A percentile compares a stretch with the other conserved stretches of the same genome.
These are phyloP conservation scores for Lentinula edodes DNA, from an alignment of 768 basidiomycete species.

Conservation along the genomic window DNA sequence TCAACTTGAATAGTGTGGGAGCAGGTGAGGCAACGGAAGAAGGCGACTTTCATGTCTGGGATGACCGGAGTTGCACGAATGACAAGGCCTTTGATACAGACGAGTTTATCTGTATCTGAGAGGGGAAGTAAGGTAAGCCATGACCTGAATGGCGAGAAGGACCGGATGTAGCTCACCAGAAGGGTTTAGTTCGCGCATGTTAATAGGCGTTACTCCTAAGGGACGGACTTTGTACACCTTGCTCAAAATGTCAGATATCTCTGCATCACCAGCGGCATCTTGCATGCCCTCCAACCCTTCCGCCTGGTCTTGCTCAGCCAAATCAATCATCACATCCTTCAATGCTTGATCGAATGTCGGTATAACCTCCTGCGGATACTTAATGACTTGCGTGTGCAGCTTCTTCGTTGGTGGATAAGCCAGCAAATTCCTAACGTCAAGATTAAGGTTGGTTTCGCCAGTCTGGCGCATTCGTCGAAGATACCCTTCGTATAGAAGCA, in stretches of 20 bases:
- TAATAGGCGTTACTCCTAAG: slow-evolving; percentile 75
- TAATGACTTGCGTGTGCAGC: slow-evolving; percentile 75
- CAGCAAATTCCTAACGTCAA: slow-evolving; percentile 81
- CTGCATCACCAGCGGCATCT: slow-evolving; percentile 72
- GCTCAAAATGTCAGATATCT: slow-evolving; percentile 83
- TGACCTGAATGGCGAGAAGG: neutral
- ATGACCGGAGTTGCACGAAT: slow-evolving; percentile 97
- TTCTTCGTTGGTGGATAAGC: slow-evolving; percentile 84
- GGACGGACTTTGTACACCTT: slow-evolving; percentile 92
- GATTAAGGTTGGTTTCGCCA: slow-evolving; percentile 88
- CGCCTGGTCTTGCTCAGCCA: slow-evolving; percentile 77
- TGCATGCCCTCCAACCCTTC: slow-evolving; percentile 70
- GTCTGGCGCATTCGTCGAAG: slow-evolving; percentile 84
- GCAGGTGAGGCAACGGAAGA: slow-evolving; percentile 95
- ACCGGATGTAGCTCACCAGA: slow-evolving; percentile 49
- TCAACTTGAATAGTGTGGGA: slow-evolving; percentile 96
- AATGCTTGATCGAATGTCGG: slow-evolving; percentile 97
- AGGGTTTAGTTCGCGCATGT: slow-evolving; percentile 96
- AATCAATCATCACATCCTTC: slow-evolving; percentile 87
- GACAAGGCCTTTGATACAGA: slow-evolving; percentile 93
- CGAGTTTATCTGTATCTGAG: slow-evolving; percentile 95
- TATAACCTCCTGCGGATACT: slow-evolving; percentile 96
- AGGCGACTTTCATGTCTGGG: slow-evolving; percentile 98
- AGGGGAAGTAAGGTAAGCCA: neutral
- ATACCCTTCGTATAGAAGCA: slow-evolving; percentile 72